Base-by-base conservation (phyloP, 129 eudicot genomes). In the Helianthus annuus region DNA sequence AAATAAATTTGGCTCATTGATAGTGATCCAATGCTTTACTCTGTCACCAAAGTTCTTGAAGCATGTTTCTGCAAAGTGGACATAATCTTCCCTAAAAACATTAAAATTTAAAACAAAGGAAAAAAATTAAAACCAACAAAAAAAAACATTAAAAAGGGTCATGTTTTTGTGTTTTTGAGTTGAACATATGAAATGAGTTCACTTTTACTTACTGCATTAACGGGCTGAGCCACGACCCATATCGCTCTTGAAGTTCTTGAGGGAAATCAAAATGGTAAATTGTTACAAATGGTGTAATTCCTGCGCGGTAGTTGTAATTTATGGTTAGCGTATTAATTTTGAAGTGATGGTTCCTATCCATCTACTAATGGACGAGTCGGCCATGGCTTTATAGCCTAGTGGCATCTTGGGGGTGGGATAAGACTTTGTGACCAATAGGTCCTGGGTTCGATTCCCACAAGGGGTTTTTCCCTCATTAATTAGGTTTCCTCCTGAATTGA, bases 281-380 rank as follows among this genome's bases (percentile, higher is more conserved):
- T 2, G 95, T 89, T 73, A 92, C 98, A 70, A 92, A 92, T 12
- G 91, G 96, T 66, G 76, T 52, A 34, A 89, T 85, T 39, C 98
- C 95, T 92, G 74, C 29, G 49, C 29, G 49, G 22, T 24, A 6
- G 39, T 13, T 51, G 67, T 11, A 55, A 77, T 49, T 49, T 54
- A 74, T 13, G 19, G 48, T 53, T 39, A 15, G 10, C 1, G 64
- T 19, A 13, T 36, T 22, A 40, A 24, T 42, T 52, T 73, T 17
- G 13, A 11, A n/a, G 11, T 12, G 34, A 17, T 3, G 3, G 9
- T 2, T 17, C 1, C 17, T 24, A 54, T 54, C 13, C 60, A 17
- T 54, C 0, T 54, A 54, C 60, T 54, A 17, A 10, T 54, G 29
- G 60, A 54, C 22, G 32, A 52, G 5, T n/a, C n/a, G n/a, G n/a